Conservation (phyloP, 371 early-diverging fungal species). For the Mortierella sp. region DNA sequence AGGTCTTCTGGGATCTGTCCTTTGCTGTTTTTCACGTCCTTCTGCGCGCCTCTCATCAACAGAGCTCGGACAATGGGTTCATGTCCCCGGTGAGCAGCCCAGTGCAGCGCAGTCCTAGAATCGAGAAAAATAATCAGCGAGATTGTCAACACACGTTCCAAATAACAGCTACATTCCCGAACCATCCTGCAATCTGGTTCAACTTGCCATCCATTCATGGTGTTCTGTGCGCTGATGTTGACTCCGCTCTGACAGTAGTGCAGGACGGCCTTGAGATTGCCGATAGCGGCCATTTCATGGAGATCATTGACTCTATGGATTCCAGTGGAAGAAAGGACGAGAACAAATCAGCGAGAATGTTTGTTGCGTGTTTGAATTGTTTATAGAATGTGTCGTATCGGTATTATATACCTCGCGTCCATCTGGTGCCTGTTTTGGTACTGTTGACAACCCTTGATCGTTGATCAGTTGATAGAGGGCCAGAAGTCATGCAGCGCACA, state of each 20-base stretch:
- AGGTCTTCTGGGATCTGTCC: constrained; percentile 71
- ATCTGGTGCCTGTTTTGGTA: neutral
- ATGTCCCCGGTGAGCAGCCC: constrained; percentile 76
- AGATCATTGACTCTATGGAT: constrained; percentile 55
- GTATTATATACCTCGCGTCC: too few relatives aligned
- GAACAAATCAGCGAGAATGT: neutral
- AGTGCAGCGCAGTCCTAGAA: constrained; percentile 76
- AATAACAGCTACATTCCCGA: neutral
- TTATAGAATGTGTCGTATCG: neutral
- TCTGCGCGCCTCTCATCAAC: constrained; percentile 69
- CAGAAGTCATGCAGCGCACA: too few relatives aligned
- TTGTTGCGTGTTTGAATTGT: constrained; percentile 1
- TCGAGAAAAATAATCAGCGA: neutral
- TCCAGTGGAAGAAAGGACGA: too few relatives aligned
- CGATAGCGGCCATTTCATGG: constrained; percentile 80
- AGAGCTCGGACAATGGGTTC: constrained; percentile 62
- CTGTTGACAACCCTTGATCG: too few relatives aligned
- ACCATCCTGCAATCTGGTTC: neutral
- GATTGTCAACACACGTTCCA: neutral
- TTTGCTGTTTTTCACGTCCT: constrained; percentile 62
- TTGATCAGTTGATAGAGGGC: too few relatives aligned
- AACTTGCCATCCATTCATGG: constrained; percentile 75
- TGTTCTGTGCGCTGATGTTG: constrained; percentile 71
- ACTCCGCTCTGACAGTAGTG: constrained; percentile 71
- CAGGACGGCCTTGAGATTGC: constrained; percentile 76